Evolutionary conservation across 495 filamentous ascomycete species (phyloP).

Genomic region (Rhypophila decipiens): DNA sequence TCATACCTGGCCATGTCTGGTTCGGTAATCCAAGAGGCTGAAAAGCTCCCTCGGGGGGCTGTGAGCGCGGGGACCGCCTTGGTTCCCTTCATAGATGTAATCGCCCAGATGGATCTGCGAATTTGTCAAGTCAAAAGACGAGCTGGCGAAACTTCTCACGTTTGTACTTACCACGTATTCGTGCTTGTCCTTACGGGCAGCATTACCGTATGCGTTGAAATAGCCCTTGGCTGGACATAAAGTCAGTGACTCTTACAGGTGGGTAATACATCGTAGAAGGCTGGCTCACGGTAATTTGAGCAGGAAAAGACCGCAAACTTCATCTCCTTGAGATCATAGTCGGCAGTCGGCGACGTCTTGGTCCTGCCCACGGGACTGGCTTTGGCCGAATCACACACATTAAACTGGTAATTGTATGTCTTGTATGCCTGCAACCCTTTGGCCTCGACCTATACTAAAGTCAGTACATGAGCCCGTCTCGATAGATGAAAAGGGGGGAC

Average conservation of each 20-base stretch:
- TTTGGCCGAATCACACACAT: constrained; percentile 39
- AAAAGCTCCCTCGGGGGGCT: constrained; percentile 16
- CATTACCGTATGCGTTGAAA: constrained; percentile 60
- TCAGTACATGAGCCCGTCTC: neutral
- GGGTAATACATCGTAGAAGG: constrained; percentile 3
- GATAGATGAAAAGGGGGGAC: neutral
- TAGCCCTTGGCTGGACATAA: constrained; percentile 42
- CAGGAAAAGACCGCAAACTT: constrained; percentile 48
- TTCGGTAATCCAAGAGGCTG: constrained; percentile 53
- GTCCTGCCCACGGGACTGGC: constrained; percentile 43
- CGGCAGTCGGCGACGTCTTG: constrained; percentile 42
- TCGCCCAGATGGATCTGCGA: constrained; percentile 47
- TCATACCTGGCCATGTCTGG: constrained; percentile 52
- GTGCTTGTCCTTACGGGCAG: constrained; percentile 56
- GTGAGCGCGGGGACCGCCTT: constrained; percentile 34
- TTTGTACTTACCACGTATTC: constrained; percentile 44
- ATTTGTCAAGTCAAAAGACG: neutral
- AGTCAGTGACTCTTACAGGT: constrained; percentile 15
- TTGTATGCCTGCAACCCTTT: constrained; percentile 49
- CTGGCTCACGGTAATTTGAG: constrained; percentile 40
- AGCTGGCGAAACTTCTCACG: neutral
- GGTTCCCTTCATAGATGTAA: constrained; percentile 58
- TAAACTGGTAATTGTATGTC: constrained; percentile 49
- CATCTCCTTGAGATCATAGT: constrained; percentile 30
- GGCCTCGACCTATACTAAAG: constrained; percentile 42